phyloP scores from a whole-genome alignment of 306 rosid species.

The Cucumis cinereus region DNA sequence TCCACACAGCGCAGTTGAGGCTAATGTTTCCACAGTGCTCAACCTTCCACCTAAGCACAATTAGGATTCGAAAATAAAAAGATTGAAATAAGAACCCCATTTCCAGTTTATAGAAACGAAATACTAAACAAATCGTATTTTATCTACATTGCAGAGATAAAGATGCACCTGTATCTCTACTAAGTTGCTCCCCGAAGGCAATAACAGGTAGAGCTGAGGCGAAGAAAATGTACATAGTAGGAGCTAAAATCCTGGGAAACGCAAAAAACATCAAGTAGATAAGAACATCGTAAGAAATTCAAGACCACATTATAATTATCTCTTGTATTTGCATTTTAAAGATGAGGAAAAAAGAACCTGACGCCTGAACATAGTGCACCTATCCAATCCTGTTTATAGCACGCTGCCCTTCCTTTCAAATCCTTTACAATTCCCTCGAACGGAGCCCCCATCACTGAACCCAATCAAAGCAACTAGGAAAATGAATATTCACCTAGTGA shows the following conservation, averaged over 20 bases:
- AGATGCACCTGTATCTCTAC: conserved; percentile 58
- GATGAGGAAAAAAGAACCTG: conserved; percentile 20
- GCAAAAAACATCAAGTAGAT: neutral
- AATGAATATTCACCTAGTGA: neutral
- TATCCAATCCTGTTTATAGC: conserved; percentile 71
- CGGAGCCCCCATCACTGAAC: conserved; percentile 36
- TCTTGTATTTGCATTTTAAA: neutral
- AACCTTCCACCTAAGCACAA: conserved; percentile 55
- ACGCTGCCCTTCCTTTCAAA: conserved; percentile 57
- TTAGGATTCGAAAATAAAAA: neutral
- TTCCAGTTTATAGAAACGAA: neutral
- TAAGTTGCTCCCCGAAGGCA: conserved; percentile 81
- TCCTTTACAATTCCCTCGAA: conserved; percentile 53
- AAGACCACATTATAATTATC: neutral
- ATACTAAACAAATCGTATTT: neutral
- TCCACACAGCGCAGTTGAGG: conserved; percentile 88
- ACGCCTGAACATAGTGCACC: conserved; percentile 39
- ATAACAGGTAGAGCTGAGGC: conserved; percentile 92
- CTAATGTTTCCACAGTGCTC: conserved; percentile 78
- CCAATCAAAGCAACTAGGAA: neutral
- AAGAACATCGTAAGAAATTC: neutral
- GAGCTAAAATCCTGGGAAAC: conserved; percentile 60
- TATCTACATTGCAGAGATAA: neutral
- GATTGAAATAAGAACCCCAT: conserved; percentile 1
- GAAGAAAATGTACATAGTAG: conserved; percentile 76